Evolutionary conservation across 768 basidiomycete species (phyloP).

Genomic region (Tubosaeta brunneosetosa): DNA sequence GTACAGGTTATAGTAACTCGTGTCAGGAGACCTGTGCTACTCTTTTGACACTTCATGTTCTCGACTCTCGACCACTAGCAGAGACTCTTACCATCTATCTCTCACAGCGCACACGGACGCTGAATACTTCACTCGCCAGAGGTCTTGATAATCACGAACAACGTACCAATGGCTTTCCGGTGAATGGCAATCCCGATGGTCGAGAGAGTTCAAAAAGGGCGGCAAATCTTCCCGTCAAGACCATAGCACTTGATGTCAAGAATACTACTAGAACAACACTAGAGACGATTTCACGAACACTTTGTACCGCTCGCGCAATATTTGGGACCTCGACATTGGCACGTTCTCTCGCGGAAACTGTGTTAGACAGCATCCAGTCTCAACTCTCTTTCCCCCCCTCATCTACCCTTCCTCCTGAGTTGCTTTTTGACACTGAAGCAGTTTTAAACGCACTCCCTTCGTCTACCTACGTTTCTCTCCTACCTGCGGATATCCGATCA

Average conservation of each 20-base stretch:
- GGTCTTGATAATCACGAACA: slow-evolving; percentile 20
- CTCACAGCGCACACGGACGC: slow-evolving; percentile 59
- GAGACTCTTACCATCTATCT: slow-evolving; percentile 72
- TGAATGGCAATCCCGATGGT: slow-evolving; percentile 35
- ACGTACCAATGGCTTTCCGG: slow-evolving; percentile 29
- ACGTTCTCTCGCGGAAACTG: slow-evolving; percentile 48
- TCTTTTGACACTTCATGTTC: slow-evolving; percentile 78
- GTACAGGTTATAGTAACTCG: not conserved
- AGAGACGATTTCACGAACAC: slow-evolving; percentile 53
- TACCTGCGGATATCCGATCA: slow-evolving; percentile 63
- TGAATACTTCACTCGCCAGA: slow-evolving; percentile 43
- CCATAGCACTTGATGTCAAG: slow-evolving; percentile 47
- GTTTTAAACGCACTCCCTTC: slow-evolving; percentile 75
- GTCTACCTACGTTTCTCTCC: slow-evolving; percentile 72
- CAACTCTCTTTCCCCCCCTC: slow-evolving; percentile 33
- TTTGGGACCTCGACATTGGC: slow-evolving; percentile 41
- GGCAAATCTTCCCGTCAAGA: slow-evolving; percentile 24
- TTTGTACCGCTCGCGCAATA: slow-evolving; percentile 51
- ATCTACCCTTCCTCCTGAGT: slow-evolving; percentile 41
- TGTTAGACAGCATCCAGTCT: slow-evolving; percentile 61
- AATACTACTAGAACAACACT: slow-evolving; percentile 50
- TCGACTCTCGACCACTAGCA: slow-evolving; percentile 76
- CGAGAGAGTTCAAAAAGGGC: not conserved
- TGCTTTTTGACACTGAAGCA: slow-evolving; percentile 60
- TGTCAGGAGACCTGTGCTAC: slow-evolving; percentile 69